Percentiles rank a stretch among this genome's conserved stretches.
phyloP scores from a whole-genome alignment of 2,329 filamentous ascomycete species.

The Penicillium rolfsii region DNA sequence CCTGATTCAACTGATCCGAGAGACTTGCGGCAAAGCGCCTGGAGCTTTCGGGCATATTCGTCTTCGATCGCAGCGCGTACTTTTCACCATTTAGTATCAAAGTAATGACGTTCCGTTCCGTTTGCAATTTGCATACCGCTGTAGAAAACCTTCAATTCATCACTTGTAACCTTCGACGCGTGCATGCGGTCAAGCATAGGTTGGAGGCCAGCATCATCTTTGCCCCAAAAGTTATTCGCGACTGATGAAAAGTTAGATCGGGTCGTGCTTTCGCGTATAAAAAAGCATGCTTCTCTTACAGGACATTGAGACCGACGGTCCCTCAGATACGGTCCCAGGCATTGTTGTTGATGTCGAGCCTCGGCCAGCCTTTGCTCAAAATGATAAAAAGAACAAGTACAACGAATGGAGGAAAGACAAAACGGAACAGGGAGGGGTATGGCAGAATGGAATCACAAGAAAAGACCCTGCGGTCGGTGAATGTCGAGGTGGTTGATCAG shows the following conservation, averaged over 20 bases:
- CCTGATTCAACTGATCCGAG: slow-evolving; percentile 87
- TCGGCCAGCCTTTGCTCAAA: slow-evolving; percentile 44
- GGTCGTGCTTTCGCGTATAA: not conserved
- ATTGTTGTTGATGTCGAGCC: slow-evolving; percentile 49
- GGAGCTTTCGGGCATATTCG: slow-evolving; percentile 88
- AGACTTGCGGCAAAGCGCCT: slow-evolving; percentile 82
- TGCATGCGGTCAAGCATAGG: slow-evolving; percentile 94
- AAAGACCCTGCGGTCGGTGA: slow-evolving; percentile 28
- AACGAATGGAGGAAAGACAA: slow-evolving; percentile 20
- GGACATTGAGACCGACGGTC: slow-evolving; percentile 68
- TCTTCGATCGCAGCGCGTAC: slow-evolving; percentile 94
- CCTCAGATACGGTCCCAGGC: slow-evolving; percentile 64
- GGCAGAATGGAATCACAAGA: slow-evolving; percentile 10
- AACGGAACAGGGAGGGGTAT: slow-evolving; percentile 4
- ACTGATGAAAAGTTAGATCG: slow-evolving; percentile 52
- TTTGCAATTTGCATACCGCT: slow-evolving; percentile 60
- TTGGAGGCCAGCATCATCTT: slow-evolving; percentile 92
- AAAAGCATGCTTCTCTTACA: slow-evolving; percentile 52
- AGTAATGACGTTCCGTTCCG: not conserved
- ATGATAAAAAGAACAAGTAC: slow-evolving; percentile 11
- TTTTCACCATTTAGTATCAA: slow-evolving; percentile 35
- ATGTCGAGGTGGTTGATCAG: slow-evolving; percentile 21
- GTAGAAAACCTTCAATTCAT: slow-evolving; percentile 93
- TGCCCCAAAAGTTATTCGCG: slow-evolving; percentile 99
- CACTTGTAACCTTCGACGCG: slow-evolving; percentile 88